These are phyloP conservation scores for Hysterangium stoloniferum DNA, from an alignment of 768 basidiomycete species.

Conservation along the genomic window DNA sequence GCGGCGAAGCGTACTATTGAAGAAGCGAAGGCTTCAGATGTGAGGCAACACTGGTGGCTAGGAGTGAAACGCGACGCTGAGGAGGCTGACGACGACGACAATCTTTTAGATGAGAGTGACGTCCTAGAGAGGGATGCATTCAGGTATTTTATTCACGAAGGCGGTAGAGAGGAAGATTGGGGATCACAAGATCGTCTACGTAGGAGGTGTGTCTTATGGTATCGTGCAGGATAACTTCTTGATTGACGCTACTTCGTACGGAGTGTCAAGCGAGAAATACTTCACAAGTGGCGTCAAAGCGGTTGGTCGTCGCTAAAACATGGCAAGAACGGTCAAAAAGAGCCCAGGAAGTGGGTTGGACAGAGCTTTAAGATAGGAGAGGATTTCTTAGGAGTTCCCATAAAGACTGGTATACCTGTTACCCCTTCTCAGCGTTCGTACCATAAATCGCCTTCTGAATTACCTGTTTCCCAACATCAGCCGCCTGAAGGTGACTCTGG, in stretches of 20 bases:
- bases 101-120: constrained; percentile 35
- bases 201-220: constrained; percentile 55
- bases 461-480: not conserved
- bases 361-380: constrained; percentile 67
- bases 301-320: constrained; percentile 30
- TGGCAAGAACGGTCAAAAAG: constrained; percentile 26
- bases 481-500: not conserved
- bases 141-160: constrained; percentile 53
- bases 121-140: constrained; percentile 52
- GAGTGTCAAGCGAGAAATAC: constrained; percentile 6
- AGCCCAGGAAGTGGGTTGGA: constrained; percentile 49
- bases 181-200: constrained; percentile 49
- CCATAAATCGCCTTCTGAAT: not conserved
- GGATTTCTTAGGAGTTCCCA: constrained; percentile 47
- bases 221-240: not conserved
- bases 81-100: constrained; percentile 17
- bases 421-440: not conserved
- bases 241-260: not conserved
- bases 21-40: constrained; percentile 28
- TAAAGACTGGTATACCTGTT: not conserved
- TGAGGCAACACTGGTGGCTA: constrained; percentile 4
- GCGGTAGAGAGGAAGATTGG: constrained; percentile 65
- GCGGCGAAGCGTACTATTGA: constrained; percentile 39
- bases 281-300: constrained; percentile 19
- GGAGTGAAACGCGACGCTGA: not conserved